These are phyloP conservation scores for Acaromyces ingoldii DNA, from an alignment of 1,284 basidiomycete species.

Conservation along the genomic window DNA sequence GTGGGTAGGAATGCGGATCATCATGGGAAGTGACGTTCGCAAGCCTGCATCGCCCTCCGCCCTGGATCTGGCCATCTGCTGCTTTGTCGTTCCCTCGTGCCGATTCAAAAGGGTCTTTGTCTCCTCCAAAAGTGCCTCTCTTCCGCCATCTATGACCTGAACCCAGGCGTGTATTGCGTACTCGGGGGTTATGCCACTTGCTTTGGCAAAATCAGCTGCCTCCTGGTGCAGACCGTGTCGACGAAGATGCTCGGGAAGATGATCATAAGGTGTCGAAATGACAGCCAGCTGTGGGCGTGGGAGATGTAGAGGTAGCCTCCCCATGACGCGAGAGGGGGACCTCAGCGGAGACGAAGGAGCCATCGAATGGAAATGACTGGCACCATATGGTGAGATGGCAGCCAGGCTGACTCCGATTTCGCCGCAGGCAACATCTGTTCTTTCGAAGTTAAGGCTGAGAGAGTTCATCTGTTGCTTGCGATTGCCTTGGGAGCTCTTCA, in stretches of 20 bases:
- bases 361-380: too few relatives aligned
- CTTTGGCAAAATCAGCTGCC: constrained; percentile 2
- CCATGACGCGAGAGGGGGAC: neutral
- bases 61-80: neutral
- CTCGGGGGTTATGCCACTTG: constrained; percentile 5
- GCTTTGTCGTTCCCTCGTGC: constrained; percentile 1
- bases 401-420: too few relatives aligned
- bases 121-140: constrained; percentile 8
- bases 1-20: neutral
- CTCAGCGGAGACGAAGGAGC: too few relatives aligned
- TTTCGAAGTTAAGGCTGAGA: too few relatives aligned
- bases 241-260: constrained; percentile 6
- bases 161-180: constrained; percentile 5
- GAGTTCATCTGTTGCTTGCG: too few relatives aligned
- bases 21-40: neutral
- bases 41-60: neutral
- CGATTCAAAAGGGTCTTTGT: constrained; percentile 3
- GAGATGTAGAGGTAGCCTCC: constrained; percentile 7
- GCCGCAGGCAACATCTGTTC: too few relatives aligned
- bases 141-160: constrained; percentile 1
- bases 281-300: constrained; percentile 3
- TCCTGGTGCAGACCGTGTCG: constrained; percentile 6
- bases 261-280: constrained; percentile 11
- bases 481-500: too few relatives aligned
- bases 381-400: too few relatives aligned